Evolutionary conservation across 2,329 filamentous ascomycete species (phyloP), one percentile per base, ranked within the genome.

Genomic region (Cladophialophora carrionii): DNA sequence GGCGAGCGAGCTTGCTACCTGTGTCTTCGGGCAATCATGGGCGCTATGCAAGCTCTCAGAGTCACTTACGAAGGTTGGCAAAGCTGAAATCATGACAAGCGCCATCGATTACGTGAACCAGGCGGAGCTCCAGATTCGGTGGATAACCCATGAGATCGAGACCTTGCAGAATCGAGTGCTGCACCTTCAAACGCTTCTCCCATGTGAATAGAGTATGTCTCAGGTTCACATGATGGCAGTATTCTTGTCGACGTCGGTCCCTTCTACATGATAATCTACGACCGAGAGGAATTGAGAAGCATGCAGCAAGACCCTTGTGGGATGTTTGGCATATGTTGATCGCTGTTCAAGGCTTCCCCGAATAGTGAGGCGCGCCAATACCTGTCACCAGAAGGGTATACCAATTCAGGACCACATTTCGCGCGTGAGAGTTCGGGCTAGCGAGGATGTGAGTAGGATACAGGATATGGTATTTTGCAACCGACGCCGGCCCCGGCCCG

Each of bases 131-230:
- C 52, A 53, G 29, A 17, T 54, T 12, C 17, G 52, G 17, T 14
- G 31, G 22, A 54, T 34, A 14, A 54, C 12, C 29, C 24, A 34
- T n/a, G 52, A 54, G 17, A 34, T 54, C n/a, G 52, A 54, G 14
- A 10, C 12, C 8, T 29, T 54, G 26, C 29, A 32, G 7, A n/a
- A 20, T n/a, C 29, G 52, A n/a, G 26, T 54, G 14, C 10, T n/a
- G 52, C 3, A 34, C 52, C 29, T 54, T n/a, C 24, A 34, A 8
- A 32, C 52, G 34, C 29, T n/a, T 54, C 6, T 54, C 17, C 14
- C 4, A 20, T 32, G 29, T 9, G 29, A 34, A 8, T 9, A 32
- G 17, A 10, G 41, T 14, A 24, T 17, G 12, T 5, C 24, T 26
- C 2, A n/a, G 41, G 9, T 2, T 6, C 4, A 12, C 10, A 22